These are phyloP conservation scores for Quercus phellos DNA, from an alignment of 331 rosid species.

Conservation along the genomic window DNA sequence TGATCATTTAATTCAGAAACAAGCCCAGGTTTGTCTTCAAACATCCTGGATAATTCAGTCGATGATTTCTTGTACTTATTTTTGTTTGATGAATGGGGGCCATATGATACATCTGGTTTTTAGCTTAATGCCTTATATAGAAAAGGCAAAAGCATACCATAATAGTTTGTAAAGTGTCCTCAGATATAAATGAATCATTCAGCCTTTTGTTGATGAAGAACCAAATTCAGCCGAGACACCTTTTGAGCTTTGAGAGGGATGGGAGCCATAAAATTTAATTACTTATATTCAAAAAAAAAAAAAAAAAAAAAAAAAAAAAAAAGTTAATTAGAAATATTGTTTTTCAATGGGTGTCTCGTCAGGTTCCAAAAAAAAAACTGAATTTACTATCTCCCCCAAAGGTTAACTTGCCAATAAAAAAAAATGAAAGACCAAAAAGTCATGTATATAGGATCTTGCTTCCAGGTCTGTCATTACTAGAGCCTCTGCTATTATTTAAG, in stretches of 20 bases:
- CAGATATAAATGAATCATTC: not conserved
- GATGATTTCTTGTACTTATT: not conserved
- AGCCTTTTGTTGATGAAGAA: no score
- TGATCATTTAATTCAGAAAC: conserved; percentile 94
- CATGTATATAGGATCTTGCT: not conserved
- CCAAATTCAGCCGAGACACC: not conserved
- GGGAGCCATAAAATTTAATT: not conserved
- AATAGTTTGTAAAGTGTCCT: not conserved
- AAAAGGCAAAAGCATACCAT: not conserved
- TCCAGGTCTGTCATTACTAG: not conserved
- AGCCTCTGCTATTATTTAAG: not conserved
- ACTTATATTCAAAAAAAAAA: not conserved
- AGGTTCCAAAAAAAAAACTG: no score
- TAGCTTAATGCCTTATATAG: not conserved
- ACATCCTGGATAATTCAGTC: not conserved
- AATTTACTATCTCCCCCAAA: not conserved
- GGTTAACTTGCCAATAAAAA: not conserved
- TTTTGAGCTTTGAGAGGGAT: not conserved
- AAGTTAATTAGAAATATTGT: no score
- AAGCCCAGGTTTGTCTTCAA: conserved; percentile 66
- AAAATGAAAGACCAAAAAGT: not conserved
- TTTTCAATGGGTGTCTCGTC: no score
- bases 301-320: no score
- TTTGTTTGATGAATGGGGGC: not conserved
- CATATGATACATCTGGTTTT: not conserved